A percentile compares a stretch with the other conserved stretches of the same genome.
Conservation (phyloP, 1,284 basidiomycete genomes). For the Pascua guehoae region DNA sequence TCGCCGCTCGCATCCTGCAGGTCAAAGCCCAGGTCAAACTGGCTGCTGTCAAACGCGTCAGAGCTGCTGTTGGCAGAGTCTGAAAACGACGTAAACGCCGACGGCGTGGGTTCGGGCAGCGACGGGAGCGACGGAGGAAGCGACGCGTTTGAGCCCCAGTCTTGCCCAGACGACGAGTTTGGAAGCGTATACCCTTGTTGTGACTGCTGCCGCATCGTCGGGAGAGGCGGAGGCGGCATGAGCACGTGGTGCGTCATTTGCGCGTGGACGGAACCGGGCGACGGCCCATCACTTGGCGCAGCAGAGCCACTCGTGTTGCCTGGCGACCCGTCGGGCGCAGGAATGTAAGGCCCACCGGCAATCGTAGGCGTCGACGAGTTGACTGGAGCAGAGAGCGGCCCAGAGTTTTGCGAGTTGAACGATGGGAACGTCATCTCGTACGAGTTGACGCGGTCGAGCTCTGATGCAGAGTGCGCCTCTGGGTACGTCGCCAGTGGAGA, state of each 20-base stretch:
- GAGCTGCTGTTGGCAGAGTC: not conserved
- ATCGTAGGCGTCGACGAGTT: conserved; percentile 4
- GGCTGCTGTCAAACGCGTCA: not conserved
- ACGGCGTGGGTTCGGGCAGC: conserved; percentile 11
- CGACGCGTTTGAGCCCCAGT: not conserved
- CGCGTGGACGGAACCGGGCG: conserved; percentile 5
- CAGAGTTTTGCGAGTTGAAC: not conserved
- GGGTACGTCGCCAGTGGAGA: conserved; percentile 9
- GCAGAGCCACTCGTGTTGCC: not conserved
- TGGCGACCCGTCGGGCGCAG: conserved; percentile 6
- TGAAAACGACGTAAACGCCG: conserved; percentile 1
- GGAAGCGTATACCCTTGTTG: not conserved
- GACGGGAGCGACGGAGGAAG: conserved; percentile 8
- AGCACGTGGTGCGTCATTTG: conserved; percentile 7
- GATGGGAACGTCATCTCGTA: conserved; percentile 1
- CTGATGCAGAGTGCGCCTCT: not conserved
- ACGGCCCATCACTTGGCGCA: conserved; percentile 12
- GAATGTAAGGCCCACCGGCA: conserved; percentile 17
- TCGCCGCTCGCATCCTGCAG: not conserved
- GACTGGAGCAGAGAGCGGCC: not conserved
- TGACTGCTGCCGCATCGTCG: not conserved
- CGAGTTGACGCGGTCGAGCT: not conserved
- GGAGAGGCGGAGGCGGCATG: conserved; percentile 14
- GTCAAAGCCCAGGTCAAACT: conserved; percentile 17
- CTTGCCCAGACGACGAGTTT: not conserved